A percentile compares a stretch with the other conserved stretches of the same genome.
Conservation (phyloP, 495 filamentous ascomycete genomes). For the Xanthoparmelia taractica region DNA sequence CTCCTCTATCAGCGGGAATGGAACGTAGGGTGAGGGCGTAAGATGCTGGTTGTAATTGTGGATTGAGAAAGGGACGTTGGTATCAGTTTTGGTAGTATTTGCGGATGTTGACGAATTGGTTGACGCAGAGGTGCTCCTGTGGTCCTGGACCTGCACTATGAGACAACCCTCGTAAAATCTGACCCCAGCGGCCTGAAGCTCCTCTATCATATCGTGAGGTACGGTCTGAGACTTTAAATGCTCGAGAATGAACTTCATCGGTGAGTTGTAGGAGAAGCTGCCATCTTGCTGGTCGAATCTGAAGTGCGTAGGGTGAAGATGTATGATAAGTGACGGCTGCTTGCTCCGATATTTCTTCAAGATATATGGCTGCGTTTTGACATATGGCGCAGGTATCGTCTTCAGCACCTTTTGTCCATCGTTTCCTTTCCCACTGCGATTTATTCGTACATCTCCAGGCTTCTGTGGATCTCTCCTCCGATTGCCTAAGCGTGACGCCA, state of each 20-base stretch:
- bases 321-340: constrained; percentile 74
- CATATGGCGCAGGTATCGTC: constrained; percentile 44
- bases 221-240: constrained; percentile 61
- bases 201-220: constrained; percentile 68
- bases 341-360: constrained; percentile 70
- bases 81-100: constrained; percentile 47
- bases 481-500: constrained; percentile 42
- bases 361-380: constrained; percentile 66
- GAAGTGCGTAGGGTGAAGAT: constrained; percentile 78
- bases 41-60: constrained; percentile 84
- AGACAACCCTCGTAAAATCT: constrained; percentile 92
- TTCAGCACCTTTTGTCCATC: constrained; percentile 37
- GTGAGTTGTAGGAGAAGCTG: constrained; percentile 80
- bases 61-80: constrained; percentile 68
- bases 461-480: constrained; percentile 50
- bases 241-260: constrained; percentile 77
- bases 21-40: constrained; percentile 78
- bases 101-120: constrained; percentile 35
- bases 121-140: constrained; percentile 59
- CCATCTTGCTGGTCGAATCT: constrained; percentile 93
- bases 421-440: constrained; percentile 31
- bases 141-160: constrained; percentile 85
- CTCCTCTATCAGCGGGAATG: constrained; percentile 51
- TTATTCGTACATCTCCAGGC: constrained; percentile 34
- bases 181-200: constrained; percentile 56